Conservation (phyloP, 371 early-diverging fungal species). For the Nosema granulosis region DNA sequence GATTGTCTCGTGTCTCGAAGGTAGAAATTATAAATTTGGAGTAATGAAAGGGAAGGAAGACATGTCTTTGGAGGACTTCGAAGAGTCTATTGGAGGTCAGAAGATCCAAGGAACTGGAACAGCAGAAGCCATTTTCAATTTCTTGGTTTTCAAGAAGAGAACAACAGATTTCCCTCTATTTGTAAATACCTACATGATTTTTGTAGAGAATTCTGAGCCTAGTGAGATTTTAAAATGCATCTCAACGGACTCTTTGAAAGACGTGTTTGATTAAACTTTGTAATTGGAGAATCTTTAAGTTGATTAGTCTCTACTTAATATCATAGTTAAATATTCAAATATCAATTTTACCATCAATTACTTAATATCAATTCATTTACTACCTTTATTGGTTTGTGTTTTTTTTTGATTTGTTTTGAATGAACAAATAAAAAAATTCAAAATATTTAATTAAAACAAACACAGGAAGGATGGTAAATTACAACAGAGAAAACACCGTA, state of each 20-base stretch:
- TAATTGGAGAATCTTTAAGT: not conserved
- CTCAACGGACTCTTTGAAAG: constrained; percentile 25
- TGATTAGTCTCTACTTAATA: no score
- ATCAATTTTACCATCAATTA: no score
- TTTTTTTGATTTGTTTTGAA: not conserved
- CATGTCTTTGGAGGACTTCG: constrained; percentile 76
- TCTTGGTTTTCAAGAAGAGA: constrained; percentile 68
- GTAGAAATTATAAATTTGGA: constrained; percentile 84
- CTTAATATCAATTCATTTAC: no score
- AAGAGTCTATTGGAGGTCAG: constrained; percentile 86
- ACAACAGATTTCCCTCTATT: constrained; percentile 57
- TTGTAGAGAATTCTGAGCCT: not conserved
- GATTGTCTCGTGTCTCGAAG: constrained; percentile 87
- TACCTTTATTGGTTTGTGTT: not conserved
- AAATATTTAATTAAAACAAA: constrained; percentile 15
- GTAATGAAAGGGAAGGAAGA: constrained; percentile 45
- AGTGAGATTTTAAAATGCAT: constrained; percentile 27
- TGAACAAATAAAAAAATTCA: constrained; percentile 17
- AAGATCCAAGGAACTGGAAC: constrained; percentile 92
- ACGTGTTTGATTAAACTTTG: not conserved
- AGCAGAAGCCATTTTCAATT: constrained; percentile 77
- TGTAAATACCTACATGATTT: constrained; percentile 29
- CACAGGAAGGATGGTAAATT: not conserved
- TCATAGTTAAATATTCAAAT: no score
- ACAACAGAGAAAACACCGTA: constrained; percentile 50